A percentile compares a stretch with the other conserved stretches of the same genome.
Conservation (phyloP, 2,329 filamentous ascomycete species). For the Thermothelomyces thermophilus region DNA sequence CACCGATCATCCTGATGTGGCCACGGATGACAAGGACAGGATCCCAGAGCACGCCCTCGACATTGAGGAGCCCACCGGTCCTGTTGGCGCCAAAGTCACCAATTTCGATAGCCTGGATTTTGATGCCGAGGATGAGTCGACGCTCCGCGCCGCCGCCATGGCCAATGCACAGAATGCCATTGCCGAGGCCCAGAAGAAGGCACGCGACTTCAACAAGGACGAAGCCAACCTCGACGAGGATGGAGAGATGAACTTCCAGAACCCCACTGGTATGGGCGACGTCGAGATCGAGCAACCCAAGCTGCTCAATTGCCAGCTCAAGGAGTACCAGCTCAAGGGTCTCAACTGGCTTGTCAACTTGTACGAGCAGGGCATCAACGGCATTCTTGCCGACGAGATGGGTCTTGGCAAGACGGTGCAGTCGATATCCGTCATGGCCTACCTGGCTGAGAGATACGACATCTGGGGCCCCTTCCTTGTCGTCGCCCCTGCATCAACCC, state of each 20-base stretch:
- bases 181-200: conserved; percentile 87
- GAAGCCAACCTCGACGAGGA: conserved; percentile 68
- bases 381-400: conserved; percentile 98
- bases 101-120: conserved; percentile 94
- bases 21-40: conserved; percentile 44
- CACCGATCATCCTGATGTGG: conserved; percentile 72
- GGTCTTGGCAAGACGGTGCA: conserved; percentile 98
- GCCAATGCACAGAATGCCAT: conserved; percentile 96
- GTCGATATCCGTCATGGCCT: conserved; percentile 98
- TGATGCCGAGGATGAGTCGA: conserved; percentile 85
- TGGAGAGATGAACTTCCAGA: conserved; percentile 99
- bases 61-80: conserved; percentile 47
- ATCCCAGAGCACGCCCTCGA: conserved; percentile 39
- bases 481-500: conserved; percentile 88
- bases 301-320: conserved; percentile 86
- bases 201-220: conserved; percentile 81
- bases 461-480: conserved; percentile 98
- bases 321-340: conserved; percentile 98
- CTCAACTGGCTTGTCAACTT: conserved; percentile 98
- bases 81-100: conserved; percentile 66
- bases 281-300: conserved; percentile 93
- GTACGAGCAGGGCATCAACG: conserved; percentile 99
- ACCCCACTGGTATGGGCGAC: conserved; percentile 88
- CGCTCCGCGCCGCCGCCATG: conserved; percentile 75
- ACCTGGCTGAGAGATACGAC: conserved; percentile 92